Evolutionary conservation across 2,329 filamentous ascomycete species (phyloP).

Genomic region (Scedosporium minutisporum): DNA sequence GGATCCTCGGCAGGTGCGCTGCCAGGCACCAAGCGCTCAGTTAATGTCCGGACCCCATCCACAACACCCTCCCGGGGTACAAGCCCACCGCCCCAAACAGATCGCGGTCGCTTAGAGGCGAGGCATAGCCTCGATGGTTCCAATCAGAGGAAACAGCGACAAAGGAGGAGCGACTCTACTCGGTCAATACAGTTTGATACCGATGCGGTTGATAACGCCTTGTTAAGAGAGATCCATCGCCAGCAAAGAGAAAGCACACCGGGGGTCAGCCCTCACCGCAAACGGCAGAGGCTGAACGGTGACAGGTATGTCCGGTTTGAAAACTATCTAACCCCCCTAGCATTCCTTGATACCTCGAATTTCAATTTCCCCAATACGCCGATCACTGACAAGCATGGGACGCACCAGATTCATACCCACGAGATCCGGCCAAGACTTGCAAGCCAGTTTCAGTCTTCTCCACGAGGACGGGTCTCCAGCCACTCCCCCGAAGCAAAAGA

Average conservation of each 20-base stretch:
- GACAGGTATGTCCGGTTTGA: conserved; percentile 40
- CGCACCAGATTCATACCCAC: conserved; percentile 83
- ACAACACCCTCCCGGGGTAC: conserved; percentile 24
- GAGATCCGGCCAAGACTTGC: conserved; percentile 82
- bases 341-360: not conserved
- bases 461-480: conserved; percentile 90
- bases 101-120: conserved; percentile 31
- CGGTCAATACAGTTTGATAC: conserved; percentile 33
- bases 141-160: conserved; percentile 15
- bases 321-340: not conserved
- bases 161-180: conserved; percentile 9
- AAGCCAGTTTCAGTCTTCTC: conserved; percentile 83
- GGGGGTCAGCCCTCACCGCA: conserved; percentile 45
- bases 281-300: conserved; percentile 50
- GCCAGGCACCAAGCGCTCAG: conserved; percentile 1
- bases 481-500: conserved; percentile 77
- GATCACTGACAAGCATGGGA: not conserved
- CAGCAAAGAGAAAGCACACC: conserved; percentile 43
- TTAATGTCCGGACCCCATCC: conserved; percentile 20
- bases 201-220: conserved; percentile 39
- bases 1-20: conserved; percentile 15
- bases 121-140: conserved; percentile 28
- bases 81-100: conserved; percentile 35
- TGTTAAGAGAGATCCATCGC: conserved; percentile 41
- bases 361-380: not conserved